Evolutionary conservation across 2,329 filamentous ascomycete genomes (phyloP).

Genomic region (Ramularia endophylla): DNA sequence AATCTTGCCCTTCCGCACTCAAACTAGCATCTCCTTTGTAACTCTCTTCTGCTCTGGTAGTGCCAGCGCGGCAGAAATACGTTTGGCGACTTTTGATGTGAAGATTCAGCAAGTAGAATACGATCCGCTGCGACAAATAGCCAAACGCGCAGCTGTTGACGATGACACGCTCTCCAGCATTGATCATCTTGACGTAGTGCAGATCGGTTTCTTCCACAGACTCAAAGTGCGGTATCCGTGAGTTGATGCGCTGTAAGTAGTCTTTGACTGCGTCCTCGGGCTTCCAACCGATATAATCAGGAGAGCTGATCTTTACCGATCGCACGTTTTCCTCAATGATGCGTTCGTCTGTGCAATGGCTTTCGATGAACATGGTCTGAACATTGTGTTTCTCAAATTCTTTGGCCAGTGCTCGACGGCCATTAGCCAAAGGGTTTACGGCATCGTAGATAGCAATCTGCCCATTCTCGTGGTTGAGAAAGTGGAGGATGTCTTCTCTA

Average conservation of each 20-base stretch:
- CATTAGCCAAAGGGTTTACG: conserved; percentile 82
- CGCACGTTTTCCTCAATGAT: conserved; percentile 96
- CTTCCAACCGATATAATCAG: conserved; percentile 91
- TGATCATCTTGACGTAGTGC: conserved; percentile 99
- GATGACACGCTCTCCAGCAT: conserved; percentile 84
- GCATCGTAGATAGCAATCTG: conserved; percentile 99
- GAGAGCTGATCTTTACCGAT: conserved; percentile 95
- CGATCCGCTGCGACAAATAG: conserved; percentile 92
- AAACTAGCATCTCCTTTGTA: conserved; percentile 88
- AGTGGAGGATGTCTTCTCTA: conserved; percentile 92
- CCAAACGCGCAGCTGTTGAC: conserved; percentile 98
- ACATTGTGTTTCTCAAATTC: conserved; percentile 98
- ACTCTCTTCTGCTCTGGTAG: conserved; percentile 78
- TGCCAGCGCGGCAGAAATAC: conserved; percentile 84
- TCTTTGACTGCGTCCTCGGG: conserved; percentile 87
- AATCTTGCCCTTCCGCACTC: conserved; percentile 71
- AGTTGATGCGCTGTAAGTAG: conserved; percentile 83
- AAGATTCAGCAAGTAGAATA: conserved; percentile 95
- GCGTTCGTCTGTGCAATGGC: conserved; percentile 83
- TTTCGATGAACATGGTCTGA: conserved; percentile 94
- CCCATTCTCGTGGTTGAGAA: conserved; percentile 93
- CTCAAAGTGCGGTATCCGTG: conserved; percentile 92
- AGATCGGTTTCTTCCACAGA: conserved; percentile 92
- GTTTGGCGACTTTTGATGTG: conserved; percentile 94
- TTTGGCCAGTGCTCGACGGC: conserved; percentile 78